Evolutionary conservation across 345 rosid genomes (phyloP), one percentile per base, ranked within the genome.

Genomic region (Firmiana major): DNA sequence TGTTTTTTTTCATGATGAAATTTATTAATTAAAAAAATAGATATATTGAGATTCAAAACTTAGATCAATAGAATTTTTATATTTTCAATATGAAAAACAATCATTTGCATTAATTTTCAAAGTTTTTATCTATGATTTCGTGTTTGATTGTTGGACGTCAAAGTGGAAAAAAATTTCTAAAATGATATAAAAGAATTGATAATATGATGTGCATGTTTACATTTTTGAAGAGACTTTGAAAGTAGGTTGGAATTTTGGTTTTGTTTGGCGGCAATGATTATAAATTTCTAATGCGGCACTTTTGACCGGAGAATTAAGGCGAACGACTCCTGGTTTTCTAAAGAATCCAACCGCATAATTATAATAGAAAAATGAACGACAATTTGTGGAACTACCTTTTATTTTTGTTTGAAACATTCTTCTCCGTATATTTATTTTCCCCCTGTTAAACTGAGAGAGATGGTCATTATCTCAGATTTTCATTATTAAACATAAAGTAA

Each of bases 181-280:
- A 6, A 31, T 62, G 53, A 7, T 9, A 26, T 15, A 40, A 46
- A 43, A 68, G n/a, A n/a, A n/a, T n/a, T n/a, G n/a, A n/a, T n/a
- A n/a, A 51, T 46, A 26, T 16, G 12, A 36, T 3, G 26, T 76
- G 40, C 48, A 5, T 28, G 7, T 58, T 0, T 11, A 34, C 7
- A 31, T 1, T 13, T 21, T 42, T 28, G 36, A 9, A 1, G 15
- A 34, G 31, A 62, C 19, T 17, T 26, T 21, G 40, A 66, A 58
- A 42, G 69, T 74, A 62, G 63, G 63, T 67, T 24, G 12, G 74
- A 64, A 53, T 73, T 67, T 54, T 43, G 51, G 71, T 26, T 71
- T 46, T 65, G 53, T 63, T 55, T 42, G 24, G 10, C 26, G 28
- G 43, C 55, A 57, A 43, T 16, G n/a, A 66, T 67, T 58, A 19